These are phyloP conservation scores for Blastobotrys malaysiensis DNA, from an alignment of 1,139 yeast genomes.

Conservation along the genomic window DNA sequence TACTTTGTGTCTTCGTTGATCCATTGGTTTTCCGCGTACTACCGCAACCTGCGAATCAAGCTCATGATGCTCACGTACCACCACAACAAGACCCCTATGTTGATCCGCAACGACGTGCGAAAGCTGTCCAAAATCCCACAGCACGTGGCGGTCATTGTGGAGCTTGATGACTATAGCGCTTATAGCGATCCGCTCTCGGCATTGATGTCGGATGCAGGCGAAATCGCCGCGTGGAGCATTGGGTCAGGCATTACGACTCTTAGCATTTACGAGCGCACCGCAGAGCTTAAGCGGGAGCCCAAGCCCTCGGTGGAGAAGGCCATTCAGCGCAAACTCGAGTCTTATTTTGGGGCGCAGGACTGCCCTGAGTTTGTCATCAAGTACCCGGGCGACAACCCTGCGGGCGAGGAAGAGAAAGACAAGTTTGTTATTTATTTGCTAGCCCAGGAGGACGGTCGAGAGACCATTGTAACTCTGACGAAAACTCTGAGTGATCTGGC, in stretches of 20 bases:
- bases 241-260: constrained; percentile 75
- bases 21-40: constrained; percentile 22
- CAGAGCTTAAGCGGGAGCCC: constrained; percentile 48
- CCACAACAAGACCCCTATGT: constrained; percentile 79
- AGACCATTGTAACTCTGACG: constrained; percentile 82
- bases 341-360: constrained; percentile 69
- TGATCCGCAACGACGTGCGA: constrained; percentile 77
- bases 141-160: constrained; percentile 66
- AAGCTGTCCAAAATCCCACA: constrained; percentile 71
- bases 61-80: constrained; percentile 63
- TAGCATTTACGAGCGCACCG: constrained; percentile 75
- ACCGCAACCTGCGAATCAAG: constrained; percentile 53
- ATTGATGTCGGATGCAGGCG: constrained; percentile 68
- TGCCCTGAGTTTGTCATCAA: constrained; percentile 47
- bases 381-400: neutral
- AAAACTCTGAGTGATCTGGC: constrained; percentile 78
- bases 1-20: constrained; percentile 19
- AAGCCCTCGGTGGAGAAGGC: constrained; percentile 52
- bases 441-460: constrained; percentile 79
- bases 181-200: constrained; percentile 92
- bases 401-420: constrained; percentile 21
- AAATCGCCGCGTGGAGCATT: constrained; percentile 78
- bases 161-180: constrained; percentile 67
- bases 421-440: constrained; percentile 47
- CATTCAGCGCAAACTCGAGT: constrained; percentile 54